Conservation (phyloP, 768 basidiomycete genomes). For the Pleurotus cornucopiae region DNA sequence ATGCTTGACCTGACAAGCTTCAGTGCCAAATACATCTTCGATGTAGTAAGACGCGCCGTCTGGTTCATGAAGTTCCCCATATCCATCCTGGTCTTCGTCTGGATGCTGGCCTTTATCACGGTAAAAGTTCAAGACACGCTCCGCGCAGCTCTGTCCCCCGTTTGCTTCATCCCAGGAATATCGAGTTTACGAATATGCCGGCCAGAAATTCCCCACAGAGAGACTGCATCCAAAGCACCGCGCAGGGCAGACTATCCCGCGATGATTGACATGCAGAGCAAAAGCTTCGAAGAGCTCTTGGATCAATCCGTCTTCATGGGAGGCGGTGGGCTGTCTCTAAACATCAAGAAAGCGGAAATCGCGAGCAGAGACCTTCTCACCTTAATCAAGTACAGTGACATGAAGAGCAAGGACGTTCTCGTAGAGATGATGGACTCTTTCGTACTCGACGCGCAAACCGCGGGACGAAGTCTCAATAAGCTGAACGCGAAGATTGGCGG, state of each 20-base stretch:
- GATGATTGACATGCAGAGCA: conserved; percentile 56
- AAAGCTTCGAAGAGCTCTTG: conserved; percentile 59
- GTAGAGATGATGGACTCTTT: conserved; percentile 51
- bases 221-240: conserved; percentile 16
- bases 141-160: conserved; percentile 44
- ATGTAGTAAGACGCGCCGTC: conserved; percentile 44
- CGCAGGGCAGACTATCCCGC: conserved; percentile 58
- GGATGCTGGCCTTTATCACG: conserved; percentile 43
- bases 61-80: conserved; percentile 53
- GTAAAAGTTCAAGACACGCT: conserved; percentile 37
- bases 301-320: conserved; percentile 47
- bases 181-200: conserved; percentile 44
- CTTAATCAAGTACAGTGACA: conserved; percentile 57
- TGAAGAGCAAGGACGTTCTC: conserved; percentile 56
- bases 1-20: conserved; percentile 26
- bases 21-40: conserved; percentile 37
- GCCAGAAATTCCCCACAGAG: conserved; percentile 5
- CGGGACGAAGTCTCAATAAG: conserved; percentile 55
- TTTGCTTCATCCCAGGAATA: conserved; percentile 61
- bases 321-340: conserved; percentile 55
- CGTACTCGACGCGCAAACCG: conserved; percentile 55
- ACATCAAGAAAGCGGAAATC: conserved; percentile 76
- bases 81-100: conserved; percentile 46
- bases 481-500: conserved; percentile 67
- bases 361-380: conserved; percentile 65